These are phyloP conservation scores for Globisporangium spinosum DNA, from an alignment of 352 stramenopile genomes.

Conservation along the genomic window DNA sequence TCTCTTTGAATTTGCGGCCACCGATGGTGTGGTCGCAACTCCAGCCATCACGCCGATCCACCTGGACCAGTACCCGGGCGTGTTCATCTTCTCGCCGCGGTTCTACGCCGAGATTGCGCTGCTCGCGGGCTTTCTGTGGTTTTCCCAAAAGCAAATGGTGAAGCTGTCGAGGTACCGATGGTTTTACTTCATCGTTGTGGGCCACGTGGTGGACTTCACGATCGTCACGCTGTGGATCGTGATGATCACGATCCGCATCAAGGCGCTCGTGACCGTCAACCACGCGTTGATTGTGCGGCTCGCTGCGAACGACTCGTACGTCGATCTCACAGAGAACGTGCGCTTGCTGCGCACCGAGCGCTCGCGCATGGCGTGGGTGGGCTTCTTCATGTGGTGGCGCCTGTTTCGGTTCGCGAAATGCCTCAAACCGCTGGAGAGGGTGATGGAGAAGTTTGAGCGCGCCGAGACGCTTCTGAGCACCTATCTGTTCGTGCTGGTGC, in stretches of 20 bases:
- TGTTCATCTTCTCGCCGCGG: slow-evolving; percentile 37
- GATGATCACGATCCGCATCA: slow-evolving; percentile 32
- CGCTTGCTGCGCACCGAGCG: slow-evolving; percentile 35
- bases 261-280: slow-evolving; percentile 28
- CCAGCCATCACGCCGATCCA: slow-evolving; percentile 35
- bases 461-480: slow-evolving; percentile 39
- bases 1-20: slow-evolving; percentile 52
- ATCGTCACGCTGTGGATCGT: slow-evolving; percentile 43
- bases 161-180: slow-evolving; percentile 55
- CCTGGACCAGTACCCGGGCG: slow-evolving; percentile 42
- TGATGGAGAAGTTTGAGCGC: slow-evolving; percentile 39
- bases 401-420: slow-evolving; percentile 42
- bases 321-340: slow-evolving; percentile 30
- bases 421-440: slow-evolving; percentile 40
- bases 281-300: slow-evolving; percentile 38
- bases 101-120: slow-evolving; percentile 56
- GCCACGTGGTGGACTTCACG: slow-evolving; percentile 49
- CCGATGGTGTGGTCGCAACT: slow-evolving; percentile 33
- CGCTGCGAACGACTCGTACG: slow-evolving; percentile 28
- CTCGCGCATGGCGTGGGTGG: slow-evolving; percentile 31
- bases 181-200: slow-evolving; percentile 59
- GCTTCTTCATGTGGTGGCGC: slow-evolving; percentile 59
- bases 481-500: slow-evolving; percentile 32
- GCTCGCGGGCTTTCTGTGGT: slow-evolving; percentile 40
- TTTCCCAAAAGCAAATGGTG: slow-evolving; percentile 37